Evolutionary conservation across 208 protist genomes (phyloP).

Genomic region (Leishmania arabica): DNA sequence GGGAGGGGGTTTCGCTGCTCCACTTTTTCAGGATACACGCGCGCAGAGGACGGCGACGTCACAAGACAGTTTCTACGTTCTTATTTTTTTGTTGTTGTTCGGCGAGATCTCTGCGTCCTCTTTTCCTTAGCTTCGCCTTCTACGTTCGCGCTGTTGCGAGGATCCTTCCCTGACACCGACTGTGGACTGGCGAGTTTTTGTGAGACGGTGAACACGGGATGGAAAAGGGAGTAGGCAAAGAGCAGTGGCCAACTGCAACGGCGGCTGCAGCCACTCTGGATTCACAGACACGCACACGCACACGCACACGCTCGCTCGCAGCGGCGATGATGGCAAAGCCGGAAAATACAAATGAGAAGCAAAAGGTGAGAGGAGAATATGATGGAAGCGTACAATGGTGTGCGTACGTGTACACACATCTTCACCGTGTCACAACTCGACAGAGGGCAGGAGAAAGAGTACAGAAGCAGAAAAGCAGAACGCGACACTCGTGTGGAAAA

Average conservation of each 20-base stretch:
- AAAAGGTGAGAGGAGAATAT: neutral
- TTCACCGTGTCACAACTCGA: neutral
- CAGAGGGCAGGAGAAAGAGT: neutral
- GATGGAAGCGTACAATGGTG: neutral
- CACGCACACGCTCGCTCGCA: neutral
- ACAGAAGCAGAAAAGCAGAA: conserved; percentile 1
- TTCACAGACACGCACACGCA: conserved; percentile 6
- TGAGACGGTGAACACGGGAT: neutral
- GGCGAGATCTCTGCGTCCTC: neutral
- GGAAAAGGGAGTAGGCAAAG: neutral
- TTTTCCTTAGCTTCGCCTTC: neutral
- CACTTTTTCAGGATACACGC: neutral
- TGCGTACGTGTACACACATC: neutral
- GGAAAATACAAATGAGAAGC: neutral
- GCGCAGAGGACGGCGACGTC: neutral
- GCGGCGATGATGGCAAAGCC: neutral
- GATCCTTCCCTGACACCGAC: neutral
- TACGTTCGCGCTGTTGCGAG: neutral
- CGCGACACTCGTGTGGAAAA: neutral
- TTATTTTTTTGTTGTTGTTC: neutral
- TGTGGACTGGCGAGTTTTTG: neutral
- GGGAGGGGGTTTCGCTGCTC: neutral
- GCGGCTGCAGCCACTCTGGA: neutral
- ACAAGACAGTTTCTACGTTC: neutral
- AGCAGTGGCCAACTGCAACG: neutral